Evolutionary conservation across 2,329 filamentous ascomycete genomes (phyloP), one percentile per base, ranked within the genome.

Genomic region (Fusarium sp.): DNA sequence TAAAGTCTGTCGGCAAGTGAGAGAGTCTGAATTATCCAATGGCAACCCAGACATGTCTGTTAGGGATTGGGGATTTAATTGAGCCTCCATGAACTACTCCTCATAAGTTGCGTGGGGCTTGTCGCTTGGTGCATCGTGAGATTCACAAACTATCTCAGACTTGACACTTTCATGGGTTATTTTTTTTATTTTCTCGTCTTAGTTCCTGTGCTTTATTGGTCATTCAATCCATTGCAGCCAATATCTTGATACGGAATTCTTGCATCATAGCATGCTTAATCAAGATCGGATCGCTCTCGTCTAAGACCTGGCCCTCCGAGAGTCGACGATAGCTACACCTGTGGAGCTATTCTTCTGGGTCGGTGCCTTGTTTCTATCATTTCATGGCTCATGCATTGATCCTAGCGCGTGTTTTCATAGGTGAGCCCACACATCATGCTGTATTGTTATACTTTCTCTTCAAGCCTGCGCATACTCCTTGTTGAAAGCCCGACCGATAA

Each of bases 401-500:
- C 49, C 20, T 57, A n/a, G 54, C 24, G 41, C 44, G 18, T 28
- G 22, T 55, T 45, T 41, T 52, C 49, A 15, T 42, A 39, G 20
- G 35, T 42, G 36, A 39, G 31, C 42, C 52, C 39, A 26, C 28
- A 14, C 36, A 36, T 20, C 14, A 36, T 55, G 33, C 44, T 28
- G 10, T 54, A 12, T 22, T 68, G 14, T 36, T 33, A 6, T 39
- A 36, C 51, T 52, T 39, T 24, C 35, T 39, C 33, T 44, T 76
- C 55, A 83, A 48, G 73, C 80, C 58, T 80, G 77, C 44, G 85
- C 89, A 81, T 91, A 97, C 83, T 97, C 92, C 84, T 93, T 95
- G 83, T 98, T 98, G 77, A 98, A 98, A 2, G 91, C 93, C 74
- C 95, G 87, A 35, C 96, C 96, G 80, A 99, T 98, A 9, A 99